Evolutionary conservation across 345 rosid species (phyloP), one percentile per base, ranked within the genome.

Genomic region (Brassica incana): DNA sequence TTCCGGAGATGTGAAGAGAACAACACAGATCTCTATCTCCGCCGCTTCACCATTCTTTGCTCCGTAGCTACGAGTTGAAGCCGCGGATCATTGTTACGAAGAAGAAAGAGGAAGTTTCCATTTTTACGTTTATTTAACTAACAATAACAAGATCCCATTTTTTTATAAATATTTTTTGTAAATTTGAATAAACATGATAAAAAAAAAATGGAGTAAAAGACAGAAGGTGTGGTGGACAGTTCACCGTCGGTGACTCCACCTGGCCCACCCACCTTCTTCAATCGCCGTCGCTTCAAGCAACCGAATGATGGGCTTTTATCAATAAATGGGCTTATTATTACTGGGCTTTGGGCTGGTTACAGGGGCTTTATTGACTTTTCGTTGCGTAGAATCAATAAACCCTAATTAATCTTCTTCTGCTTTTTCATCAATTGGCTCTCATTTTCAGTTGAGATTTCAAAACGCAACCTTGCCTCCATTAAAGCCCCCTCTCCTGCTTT

Each of bases 221-320:
- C 30, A 63, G 18, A 9, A 43, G 38, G 62, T 56, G 61, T 15
- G 67, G 67, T 30, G 52, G 27, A 79, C 78, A 79, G 65, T 74
- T 74, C 75, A 69, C 83, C 83, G 78, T 50, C 83, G 83, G 83
- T 33, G 75, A 79, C 14, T 68, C 70, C 75, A 79, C 65, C 70
- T 67, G 77, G 78, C 74, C 82, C 75, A 73, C 74, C 82, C 75
- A 73, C 78, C 63, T 38, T 71, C 72, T 52, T 25, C 59, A 4
- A 25, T 76, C 45, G 65, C 30, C 30, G 27, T 56, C 32, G n/a
- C 64, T 9, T 23, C 32, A 12, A 14, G 11, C 16, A 63, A 63
- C 40, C 40, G 15, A 14, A 0, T 40, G 15, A 29, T 69, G 73
- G 73, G 72, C 72, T 45, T 67, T 63, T 29, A 27, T 14, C 38